Evolutionary conservation across 1,284 basidiomycete species (phyloP), one percentile per base, ranked within the genome.

Genomic region (Austroboletus olivaceoglutinosus): DNA sequence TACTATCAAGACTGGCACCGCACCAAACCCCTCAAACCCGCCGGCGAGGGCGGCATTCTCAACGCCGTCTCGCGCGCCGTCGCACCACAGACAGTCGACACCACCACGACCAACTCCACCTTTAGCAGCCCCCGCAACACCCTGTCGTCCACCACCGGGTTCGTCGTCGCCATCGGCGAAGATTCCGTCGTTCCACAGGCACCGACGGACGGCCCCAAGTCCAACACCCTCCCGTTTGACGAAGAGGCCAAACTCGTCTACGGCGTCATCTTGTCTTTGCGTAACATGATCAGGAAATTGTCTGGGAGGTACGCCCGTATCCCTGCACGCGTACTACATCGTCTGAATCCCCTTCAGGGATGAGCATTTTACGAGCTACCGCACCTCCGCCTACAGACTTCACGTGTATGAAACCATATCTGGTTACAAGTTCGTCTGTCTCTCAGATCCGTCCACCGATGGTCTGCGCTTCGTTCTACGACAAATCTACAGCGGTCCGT

Each of bases 201-300:
- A 45, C 70, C 68, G 23, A 57, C 62, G 3, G 70, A 68, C 18
- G 60, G 67, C 13, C 57, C 58, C 22, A 62, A 64, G 43, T 67
- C 67, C 27, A 77, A 77, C n/a, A 78, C 80, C 12, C 74, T 98
- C 22, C 79, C 95, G 5, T 98, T 99, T 58, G 95, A 99, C 65
- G 96, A 99, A 71, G 95, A 99, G 70, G 88, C 91, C 2, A 99
- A 99, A 70, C 81, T 99, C 48, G 94, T 99, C 0, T 99, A 98
- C 66, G 97, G 97, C 53, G 91, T 99, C 40, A 81, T 99, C 18
- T 77, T 98, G 48, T 96, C 93, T 8, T 69, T 99, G 57, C 75
- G 93, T 48, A 96, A 94, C 69, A 95, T 99, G 92, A 79, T 95
- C 64, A 95, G 89, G 75, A 98, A 97, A 72, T 70, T 99, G 13